Conservation (phyloP, 345 rosid species). For the Barbarea vulgaris region DNA sequence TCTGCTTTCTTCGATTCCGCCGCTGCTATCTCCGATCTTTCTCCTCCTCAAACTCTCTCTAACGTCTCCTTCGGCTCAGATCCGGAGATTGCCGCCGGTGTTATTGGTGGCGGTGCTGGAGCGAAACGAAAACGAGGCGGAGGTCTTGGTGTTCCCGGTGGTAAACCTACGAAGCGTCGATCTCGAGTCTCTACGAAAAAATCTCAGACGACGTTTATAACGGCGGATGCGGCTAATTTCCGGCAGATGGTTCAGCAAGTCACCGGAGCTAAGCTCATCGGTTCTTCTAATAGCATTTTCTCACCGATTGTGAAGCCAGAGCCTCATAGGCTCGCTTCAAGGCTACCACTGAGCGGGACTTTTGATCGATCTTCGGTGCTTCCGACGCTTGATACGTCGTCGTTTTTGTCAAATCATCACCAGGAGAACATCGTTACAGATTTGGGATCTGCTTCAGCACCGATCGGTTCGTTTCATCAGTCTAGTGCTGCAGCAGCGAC, state of each 20-base stretch:
- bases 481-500: constrained; percentile 27
- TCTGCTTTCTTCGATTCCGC: constrained; percentile 36
- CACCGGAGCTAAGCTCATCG: constrained; percentile 61
- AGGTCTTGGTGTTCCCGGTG: constrained; percentile 35
- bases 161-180: constrained; percentile 62
- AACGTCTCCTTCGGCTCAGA: constrained; percentile 42
- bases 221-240: constrained; percentile 82
- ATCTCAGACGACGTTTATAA: constrained; percentile 78
- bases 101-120: not conserved
- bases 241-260: constrained; percentile 94
- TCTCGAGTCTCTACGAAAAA: constrained; percentile 61
- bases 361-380: constrained; percentile 27
- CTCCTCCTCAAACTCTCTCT: constrained; percentile 47
- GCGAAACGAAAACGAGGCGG: constrained; percentile 39
- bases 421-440: constrained; percentile 11
- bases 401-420: constrained; percentile 55
- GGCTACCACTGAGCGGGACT: constrained; percentile 36
- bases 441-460: not conserved
- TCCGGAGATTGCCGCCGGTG: constrained; percentile 24
- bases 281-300: constrained; percentile 15
- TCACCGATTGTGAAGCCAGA: constrained; percentile 66
- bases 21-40: constrained; percentile 34
- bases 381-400: constrained; percentile 82
- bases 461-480: constrained; percentile 28
- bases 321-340: constrained; percentile 41